Evolutionary conservation across 257 asterid genomes (phyloP).

Genomic region (Echites panduratus): DNA sequence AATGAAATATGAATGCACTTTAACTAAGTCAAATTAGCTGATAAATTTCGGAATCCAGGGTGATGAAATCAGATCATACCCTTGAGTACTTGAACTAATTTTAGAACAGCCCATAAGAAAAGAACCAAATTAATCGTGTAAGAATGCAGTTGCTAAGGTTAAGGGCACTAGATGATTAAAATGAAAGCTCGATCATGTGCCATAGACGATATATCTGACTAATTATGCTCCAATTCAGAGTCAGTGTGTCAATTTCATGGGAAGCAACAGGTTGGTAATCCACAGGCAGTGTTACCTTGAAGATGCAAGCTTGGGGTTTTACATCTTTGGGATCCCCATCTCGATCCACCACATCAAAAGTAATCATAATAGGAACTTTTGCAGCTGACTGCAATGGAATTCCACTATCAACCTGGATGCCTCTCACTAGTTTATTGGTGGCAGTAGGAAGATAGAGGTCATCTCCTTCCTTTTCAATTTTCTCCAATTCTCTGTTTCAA

Average conservation of each 20-base stretch:
- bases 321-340: conserved; percentile 70
- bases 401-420: conserved; percentile 94
- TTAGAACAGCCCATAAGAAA: not conserved
- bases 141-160: not conserved
- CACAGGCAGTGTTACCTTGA: conserved; percentile 51
- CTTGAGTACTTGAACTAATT: not conserved
- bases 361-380: conserved; percentile 98
- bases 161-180: not conserved
- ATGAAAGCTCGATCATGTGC: not conserved
- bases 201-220: not conserved
- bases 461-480: conserved; percentile 80
- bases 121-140: not conserved
- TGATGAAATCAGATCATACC: not conserved
- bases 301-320: conserved; percentile 97
- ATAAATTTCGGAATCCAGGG: not conserved
- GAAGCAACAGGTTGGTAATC: conserved; percentile 1
- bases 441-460: conserved; percentile 98
- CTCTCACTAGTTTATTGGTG: conserved; percentile 74
- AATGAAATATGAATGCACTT: not conserved
- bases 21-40: not conserved
- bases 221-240: not conserved
- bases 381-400: conserved; percentile 99
- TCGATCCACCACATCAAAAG: conserved; percentile 85
- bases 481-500: conserved; percentile 80
- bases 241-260: not conserved